Base-by-base conservation (phyloP, 805 yeast species). In the Nakazawaea ishiwadae region DNA sequence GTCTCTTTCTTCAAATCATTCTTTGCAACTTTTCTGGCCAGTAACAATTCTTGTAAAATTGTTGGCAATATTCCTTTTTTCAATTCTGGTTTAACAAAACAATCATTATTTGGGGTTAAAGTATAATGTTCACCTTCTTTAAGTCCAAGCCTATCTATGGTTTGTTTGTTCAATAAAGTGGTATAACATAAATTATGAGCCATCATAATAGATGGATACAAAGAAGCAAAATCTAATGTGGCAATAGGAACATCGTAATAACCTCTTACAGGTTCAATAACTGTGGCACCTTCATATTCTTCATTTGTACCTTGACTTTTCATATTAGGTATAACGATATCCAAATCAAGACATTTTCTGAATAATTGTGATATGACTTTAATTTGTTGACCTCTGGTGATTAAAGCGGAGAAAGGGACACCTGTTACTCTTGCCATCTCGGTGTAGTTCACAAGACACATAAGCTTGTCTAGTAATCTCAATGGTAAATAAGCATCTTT, bases 371-470 rank as follows among this genome's bases (percentile, higher is more conserved):
- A 90, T 37, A 93, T 80, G 55, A 93, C 99, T 61, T 93, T 93
- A 60, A 93, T 91, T 63, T 95, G 99, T 66, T 93, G 99, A 30
- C 99, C 99, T 57, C 99, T 76, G 12, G 95, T 60, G 33, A 93
- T 66, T 47, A 93, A 71, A 56, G 80, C 91, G 1, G 96, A 84
- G 54, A 93, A 88, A 0, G 99, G 99, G 9, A 93, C 98, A 50
- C 99, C 99, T 0, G 99, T 93, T 20, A 93, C 99, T 68, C 99
- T 82, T 1, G 99, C 97, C 99, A 93, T 93, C 64, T 93, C 99
- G 0, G 97, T 91, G 63, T 93, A 93, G 56, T 93, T 93, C 46
- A 95, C 95, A 46, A 93, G 69, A 53, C 97, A 89, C 99, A 93
- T 95, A 40, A 93, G 72, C 54, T 91, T 95, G 49, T 91, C 97